Evolutionary conservation across 768 basidiomycete genomes (phyloP).

Genomic region (Pleurotus eryngii): DNA sequence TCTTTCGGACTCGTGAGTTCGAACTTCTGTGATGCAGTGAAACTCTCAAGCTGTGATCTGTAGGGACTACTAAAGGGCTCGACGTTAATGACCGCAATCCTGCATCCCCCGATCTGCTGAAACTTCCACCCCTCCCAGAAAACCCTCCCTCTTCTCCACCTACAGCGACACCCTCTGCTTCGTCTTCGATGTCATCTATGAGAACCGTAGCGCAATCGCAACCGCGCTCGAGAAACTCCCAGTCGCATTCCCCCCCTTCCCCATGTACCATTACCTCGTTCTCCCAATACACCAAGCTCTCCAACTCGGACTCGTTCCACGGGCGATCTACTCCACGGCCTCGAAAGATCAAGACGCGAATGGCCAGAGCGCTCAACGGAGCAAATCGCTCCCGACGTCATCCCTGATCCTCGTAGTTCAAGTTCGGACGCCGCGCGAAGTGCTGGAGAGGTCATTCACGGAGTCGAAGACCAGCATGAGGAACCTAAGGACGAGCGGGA

Average conservation of each 20-base stretch:
- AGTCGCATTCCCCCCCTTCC: slow-evolving; percentile 22
- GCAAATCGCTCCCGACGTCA: background rate
- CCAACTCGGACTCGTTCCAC: slow-evolving; percentile 54
- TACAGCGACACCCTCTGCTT: slow-evolving; percentile 39
- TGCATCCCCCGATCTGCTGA: slow-evolving; percentile 62
- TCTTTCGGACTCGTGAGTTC: slow-evolving; percentile 45
- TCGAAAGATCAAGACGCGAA: slow-evolving; percentile 30
- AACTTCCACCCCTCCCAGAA: slow-evolving; percentile 54
- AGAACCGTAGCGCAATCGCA: slow-evolving; percentile 26
- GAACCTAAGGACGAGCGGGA: slow-evolving; percentile 33
- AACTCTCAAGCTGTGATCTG: slow-evolving; percentile 8
- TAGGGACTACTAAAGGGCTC: slow-evolving; percentile 28
- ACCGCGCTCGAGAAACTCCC: slow-evolving; percentile 20
- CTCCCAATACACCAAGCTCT: slow-evolving; percentile 37
- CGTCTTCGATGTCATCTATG: slow-evolving; percentile 20
- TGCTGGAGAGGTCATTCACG: slow-evolving; percentile 13
- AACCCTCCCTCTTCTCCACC: slow-evolving; percentile 50
- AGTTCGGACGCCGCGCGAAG: slow-evolving; percentile 10
- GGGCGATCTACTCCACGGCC: slow-evolving; percentile 43
- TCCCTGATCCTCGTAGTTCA: slow-evolving; percentile 10
- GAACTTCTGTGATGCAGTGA: background rate
- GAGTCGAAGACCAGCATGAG: slow-evolving; percentile 18
- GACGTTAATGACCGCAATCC: slow-evolving; percentile 60
- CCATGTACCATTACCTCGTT: slow-evolving; percentile 32
- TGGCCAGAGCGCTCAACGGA: slow-evolving; percentile 17